These are phyloP conservation scores for Diaporthe helianthi DNA, from an alignment of 2,329 filamentous ascomycete genomes.

Conservation along the genomic window DNA sequence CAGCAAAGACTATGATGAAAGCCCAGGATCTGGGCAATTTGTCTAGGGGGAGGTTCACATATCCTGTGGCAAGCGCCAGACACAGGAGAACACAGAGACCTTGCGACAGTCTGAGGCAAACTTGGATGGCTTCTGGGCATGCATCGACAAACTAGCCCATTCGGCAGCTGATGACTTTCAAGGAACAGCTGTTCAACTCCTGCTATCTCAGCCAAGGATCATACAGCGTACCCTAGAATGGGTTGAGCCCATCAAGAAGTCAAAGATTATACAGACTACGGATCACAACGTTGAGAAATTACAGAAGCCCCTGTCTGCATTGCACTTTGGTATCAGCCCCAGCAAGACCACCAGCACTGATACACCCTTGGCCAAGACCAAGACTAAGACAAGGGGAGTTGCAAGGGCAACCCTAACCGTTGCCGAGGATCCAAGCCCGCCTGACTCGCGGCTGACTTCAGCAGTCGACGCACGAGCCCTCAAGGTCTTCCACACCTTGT, in stretches of 20 bases:
- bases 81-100: slow-evolving; percentile 50
- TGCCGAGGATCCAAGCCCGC: not conserved
- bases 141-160: slow-evolving; percentile 42
- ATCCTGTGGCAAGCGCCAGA: slow-evolving; percentile 54
- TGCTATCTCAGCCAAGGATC: slow-evolving; percentile 45
- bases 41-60: slow-evolving; percentile 32
- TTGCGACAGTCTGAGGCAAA: slow-evolving; percentile 55
- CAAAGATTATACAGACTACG: not conserved
- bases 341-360: not conserved
- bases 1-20: too few species aligned
- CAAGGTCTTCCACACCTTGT: slow-evolving; percentile 50
- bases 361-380: slow-evolving; percentile 12
- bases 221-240: slow-evolving; percentile 58
- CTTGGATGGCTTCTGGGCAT: slow-evolving; percentile 56
- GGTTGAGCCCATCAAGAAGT: slow-evolving; percentile 45
- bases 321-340: slow-evolving; percentile 36
- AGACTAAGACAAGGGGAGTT: slow-evolving; percentile 38
- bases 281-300: not conserved
- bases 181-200: slow-evolving; percentile 37
- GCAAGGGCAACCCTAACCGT: not conserved
- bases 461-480: slow-evolving; percentile 42
- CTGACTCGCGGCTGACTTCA: slow-evolving; percentile 31
- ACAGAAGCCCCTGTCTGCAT: slow-evolving; percentile 38
- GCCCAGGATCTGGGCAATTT: not conserved
- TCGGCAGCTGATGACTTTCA: slow-evolving; percentile 35